Evolutionary conservation across 345 rosid genomes (phyloP).

Genomic region (Salix arbutifolia): DNA sequence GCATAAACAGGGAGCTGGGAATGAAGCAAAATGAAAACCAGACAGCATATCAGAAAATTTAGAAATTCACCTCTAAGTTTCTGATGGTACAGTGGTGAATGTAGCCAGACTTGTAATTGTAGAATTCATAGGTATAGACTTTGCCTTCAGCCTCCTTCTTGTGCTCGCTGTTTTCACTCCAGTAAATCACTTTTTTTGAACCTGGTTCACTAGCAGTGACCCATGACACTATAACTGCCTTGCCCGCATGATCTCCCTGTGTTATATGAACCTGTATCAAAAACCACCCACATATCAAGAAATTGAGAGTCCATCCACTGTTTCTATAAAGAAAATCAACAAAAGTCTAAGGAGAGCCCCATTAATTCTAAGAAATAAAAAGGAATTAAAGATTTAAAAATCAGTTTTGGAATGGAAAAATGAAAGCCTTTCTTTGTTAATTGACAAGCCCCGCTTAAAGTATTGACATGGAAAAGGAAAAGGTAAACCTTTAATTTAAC

Average conservation of each 20-base stretch:
- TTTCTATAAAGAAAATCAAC: background rate
- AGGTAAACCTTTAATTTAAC: background rate
- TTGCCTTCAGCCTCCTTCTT: conserved; percentile 52
- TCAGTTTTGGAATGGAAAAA: background rate
- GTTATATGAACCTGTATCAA: conserved; percentile 68
- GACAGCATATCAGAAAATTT: background rate
- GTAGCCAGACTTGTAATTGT: conserved; percentile 70
- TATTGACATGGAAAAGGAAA: background rate
- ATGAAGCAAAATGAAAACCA: background rate
- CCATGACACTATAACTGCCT: conserved; percentile 86
- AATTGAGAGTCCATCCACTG: background rate
- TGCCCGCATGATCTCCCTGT: conserved; percentile 85
- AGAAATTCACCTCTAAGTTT: conserved; percentile 51
- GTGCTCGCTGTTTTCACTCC: conserved; percentile 45
- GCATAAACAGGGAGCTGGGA: background rate
- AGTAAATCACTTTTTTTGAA: conserved; percentile 57
- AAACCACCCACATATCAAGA: conserved; percentile 2
- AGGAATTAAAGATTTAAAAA: background rate
- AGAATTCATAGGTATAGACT: conserved; percentile 43
- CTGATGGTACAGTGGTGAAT: conserved; percentile 76
- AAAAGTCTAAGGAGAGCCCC: background rate
- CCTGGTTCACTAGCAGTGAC: conserved; percentile 67
- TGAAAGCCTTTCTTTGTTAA: background rate
- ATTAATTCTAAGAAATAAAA: background rate
- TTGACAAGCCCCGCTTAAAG: background rate